A percentile compares a stretch with the other conserved stretches of the same genome.
Conservation (phyloP, 2,329 filamentous ascomycete genomes). For the Talaromyces sp. region DNA sequence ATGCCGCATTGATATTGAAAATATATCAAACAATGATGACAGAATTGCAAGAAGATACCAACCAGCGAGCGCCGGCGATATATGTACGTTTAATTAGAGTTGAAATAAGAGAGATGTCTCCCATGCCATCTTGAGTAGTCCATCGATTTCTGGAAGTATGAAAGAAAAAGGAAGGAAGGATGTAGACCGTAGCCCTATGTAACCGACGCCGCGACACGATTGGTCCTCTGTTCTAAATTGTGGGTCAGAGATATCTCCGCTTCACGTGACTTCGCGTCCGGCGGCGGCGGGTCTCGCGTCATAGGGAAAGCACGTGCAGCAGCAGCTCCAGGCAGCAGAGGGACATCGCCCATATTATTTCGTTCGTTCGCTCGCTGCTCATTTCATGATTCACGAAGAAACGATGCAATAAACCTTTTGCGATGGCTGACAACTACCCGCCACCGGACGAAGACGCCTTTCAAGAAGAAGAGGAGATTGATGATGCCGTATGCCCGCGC, state of each 20-base stretch:
- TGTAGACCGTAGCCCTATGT: background rate
- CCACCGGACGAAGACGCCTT: constrained; percentile 34
- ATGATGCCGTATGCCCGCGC: constrained; percentile 34
- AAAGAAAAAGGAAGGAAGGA: too few relatives aligned
- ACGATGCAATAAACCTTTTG: constrained; percentile 8
- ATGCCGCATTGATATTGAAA: too few relatives aligned
- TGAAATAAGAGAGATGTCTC: too few relatives aligned
- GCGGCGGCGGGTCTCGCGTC: background rate
- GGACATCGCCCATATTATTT: background rate
- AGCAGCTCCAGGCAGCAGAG: background rate
- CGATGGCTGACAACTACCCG: constrained; percentile 33
- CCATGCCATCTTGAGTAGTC: too few relatives aligned
- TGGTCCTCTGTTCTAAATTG: background rate
- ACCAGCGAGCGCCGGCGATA: too few relatives aligned
- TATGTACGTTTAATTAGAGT: too few relatives aligned
- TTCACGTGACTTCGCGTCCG: background rate
- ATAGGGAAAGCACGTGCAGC: background rate
- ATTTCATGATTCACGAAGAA: background rate
- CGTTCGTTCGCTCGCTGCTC: background rate
- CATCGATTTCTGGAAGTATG: too few relatives aligned
- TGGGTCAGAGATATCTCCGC: background rate
- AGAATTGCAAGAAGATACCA: too few relatives aligned
- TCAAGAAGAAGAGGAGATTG: constrained; percentile 44
- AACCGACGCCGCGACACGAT: too few relatives aligned
- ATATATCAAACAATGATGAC: too few relatives aligned